phyloP scores from a whole-genome alignment of 192 early-diverging fungal species.

The Gryganskiella cystojenkinii region DNA sequence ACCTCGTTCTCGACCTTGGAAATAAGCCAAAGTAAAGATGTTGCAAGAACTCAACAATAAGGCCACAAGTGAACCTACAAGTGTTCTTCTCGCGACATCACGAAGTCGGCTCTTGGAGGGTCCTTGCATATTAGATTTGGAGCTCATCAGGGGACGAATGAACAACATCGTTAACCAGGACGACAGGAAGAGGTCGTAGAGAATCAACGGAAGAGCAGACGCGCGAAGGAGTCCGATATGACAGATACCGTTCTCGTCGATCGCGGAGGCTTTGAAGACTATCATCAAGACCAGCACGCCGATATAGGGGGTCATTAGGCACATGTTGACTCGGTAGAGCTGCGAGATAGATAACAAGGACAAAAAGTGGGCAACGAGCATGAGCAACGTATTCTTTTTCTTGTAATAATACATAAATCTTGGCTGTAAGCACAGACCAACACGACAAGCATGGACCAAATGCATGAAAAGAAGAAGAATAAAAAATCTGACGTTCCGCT shows the following conservation, averaged over 20 bases:
- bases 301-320: not conserved
- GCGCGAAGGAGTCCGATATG: not conserved
- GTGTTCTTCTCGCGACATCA: slow-evolving; percentile 36
- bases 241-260: not conserved
- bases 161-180: slow-evolving; percentile 1
- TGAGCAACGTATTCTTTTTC: no score
- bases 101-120: slow-evolving; percentile 7
- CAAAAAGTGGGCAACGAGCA: not conserved
- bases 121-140: not conserved
- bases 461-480: not conserved
- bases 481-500: not conserved
- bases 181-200: slow-evolving; percentile 3
- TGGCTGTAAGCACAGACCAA: not conserved
- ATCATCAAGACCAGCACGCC: not conserved
- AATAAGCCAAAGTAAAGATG: slow-evolving; percentile 32
- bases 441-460: not conserved
- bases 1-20: slow-evolving; percentile 41
- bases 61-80: slow-evolving; percentile 46
- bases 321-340: slow-evolving; percentile 2
- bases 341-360: not conserved
- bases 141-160: not conserved
- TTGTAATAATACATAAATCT: no score
- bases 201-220: not conserved
- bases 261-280: not conserved
- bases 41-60: slow-evolving; percentile 47